Evolutionary conservation across 2,329 filamentous ascomycete species (phyloP).

Genomic region (Aspergillus intermedius): DNA sequence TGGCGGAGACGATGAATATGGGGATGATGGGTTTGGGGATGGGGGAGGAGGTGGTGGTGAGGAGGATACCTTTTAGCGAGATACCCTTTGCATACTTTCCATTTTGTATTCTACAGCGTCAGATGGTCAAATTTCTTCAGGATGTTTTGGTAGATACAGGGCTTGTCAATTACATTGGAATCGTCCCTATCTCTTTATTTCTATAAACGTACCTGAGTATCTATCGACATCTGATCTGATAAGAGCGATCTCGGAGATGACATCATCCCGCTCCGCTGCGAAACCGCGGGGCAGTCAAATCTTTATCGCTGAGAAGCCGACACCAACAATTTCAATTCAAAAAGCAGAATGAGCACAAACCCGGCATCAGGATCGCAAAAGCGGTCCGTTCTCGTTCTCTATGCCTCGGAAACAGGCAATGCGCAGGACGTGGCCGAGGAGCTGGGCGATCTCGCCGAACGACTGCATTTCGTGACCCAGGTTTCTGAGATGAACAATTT

Average conservation of each 20-base stretch:
- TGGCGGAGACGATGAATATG: slow-evolving; percentile 49
- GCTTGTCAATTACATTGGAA: too few species aligned
- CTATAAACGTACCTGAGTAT: too few species aligned
- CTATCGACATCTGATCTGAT: background rate
- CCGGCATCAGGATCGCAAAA: slow-evolving; percentile 7
- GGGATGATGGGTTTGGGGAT: slow-evolving; percentile 51
- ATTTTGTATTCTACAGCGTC: slow-evolving; percentile 3
- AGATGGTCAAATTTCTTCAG: too few species aligned
- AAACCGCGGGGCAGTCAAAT: slow-evolving; percentile 6
- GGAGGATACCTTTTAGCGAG: slow-evolving; percentile 36
- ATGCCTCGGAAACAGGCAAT: slow-evolving; percentile 93
- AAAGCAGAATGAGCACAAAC: slow-evolving; percentile 19
- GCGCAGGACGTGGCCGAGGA: slow-evolving; percentile 87
- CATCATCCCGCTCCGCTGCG: slow-evolving; percentile 22
- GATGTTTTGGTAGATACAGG: too few species aligned
- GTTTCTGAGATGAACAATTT: slow-evolving; percentile 72
- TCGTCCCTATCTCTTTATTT: too few species aligned
- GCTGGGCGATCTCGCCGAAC: slow-evolving; percentile 64
- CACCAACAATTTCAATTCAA: background rate
- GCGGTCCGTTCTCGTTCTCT: slow-evolving; percentile 64
- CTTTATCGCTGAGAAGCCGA: slow-evolving; percentile 10
- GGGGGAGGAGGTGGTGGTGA: slow-evolving; percentile 49
- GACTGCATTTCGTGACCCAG: slow-evolving; percentile 69
- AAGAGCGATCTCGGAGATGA: slow-evolving; percentile 16
- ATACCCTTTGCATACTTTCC: slow-evolving; percentile 24